phyloP scores from a whole-genome alignment of 345 rosid species.

The Syzygium aromaticum region DNA sequence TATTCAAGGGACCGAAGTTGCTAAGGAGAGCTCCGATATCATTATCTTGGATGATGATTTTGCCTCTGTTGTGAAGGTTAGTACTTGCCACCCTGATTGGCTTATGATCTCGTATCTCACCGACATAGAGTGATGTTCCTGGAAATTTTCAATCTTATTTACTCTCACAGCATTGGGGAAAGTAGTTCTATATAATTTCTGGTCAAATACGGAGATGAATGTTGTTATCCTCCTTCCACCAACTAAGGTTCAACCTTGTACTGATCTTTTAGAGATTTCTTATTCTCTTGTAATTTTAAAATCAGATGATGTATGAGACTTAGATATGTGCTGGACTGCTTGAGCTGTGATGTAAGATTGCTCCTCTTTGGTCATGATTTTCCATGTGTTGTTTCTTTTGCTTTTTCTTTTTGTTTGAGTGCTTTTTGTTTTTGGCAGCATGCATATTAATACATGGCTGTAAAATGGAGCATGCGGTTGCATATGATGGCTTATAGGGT shows the following conservation, averaged over 20 bases:
- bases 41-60: slow-evolving; percentile 21
- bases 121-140: neutral
- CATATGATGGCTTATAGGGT: neutral
- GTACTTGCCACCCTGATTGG: neutral
- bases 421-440: neutral
- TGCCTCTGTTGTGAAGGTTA: slow-evolving; percentile 15
- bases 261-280: neutral
- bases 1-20: slow-evolving; percentile 24
- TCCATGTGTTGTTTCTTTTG: neutral
- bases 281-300: neutral
- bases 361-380: neutral
- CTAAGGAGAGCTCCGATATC: slow-evolving; percentile 27
- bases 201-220: neutral
- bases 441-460: neutral
- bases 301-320: neutral
- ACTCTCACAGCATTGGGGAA: neutral
- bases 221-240: neutral
- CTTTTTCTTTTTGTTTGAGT: neutral
- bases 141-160: neutral
- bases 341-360: neutral
- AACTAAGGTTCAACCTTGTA: neutral
- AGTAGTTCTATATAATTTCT: neutral
- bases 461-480: neutral
- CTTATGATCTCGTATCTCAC: neutral
- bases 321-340: neutral